These are phyloP conservation scores for Catharanthus roseus DNA, from an alignment of 257 asterid species.

Conservation along the genomic window DNA sequence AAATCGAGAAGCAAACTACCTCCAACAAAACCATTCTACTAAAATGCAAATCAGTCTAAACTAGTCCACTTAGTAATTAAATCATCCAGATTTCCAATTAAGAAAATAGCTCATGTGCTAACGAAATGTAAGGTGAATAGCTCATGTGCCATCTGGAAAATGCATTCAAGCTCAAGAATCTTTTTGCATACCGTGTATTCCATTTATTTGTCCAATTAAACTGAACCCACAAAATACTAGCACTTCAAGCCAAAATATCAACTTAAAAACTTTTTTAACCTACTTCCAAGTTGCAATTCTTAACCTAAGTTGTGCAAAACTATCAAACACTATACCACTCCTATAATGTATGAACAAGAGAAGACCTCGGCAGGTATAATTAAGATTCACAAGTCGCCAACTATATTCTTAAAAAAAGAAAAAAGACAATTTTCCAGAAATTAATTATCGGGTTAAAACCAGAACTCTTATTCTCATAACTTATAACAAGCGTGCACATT, in stretches of 20 bases:
- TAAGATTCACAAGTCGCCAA: not conserved
- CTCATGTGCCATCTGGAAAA: not conserved
- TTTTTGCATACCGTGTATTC: not conserved
- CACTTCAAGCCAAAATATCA: not conserved
- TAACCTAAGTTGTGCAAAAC: not conserved
- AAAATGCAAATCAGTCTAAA: not conserved
- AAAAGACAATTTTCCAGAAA: not conserved
- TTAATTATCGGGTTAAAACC: not conserved
- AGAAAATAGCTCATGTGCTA: not conserved
- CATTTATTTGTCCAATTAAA: not conserved
- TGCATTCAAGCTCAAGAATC: not conserved
- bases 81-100: not conserved
- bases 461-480: not conserved
- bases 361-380: not conserved
- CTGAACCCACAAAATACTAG: not conserved
- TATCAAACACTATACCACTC: not conserved
- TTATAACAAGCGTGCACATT: not conserved
- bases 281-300: not conserved
- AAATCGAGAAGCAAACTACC: not conserved
- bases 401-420: not conserved
- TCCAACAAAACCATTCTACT: not conserved
- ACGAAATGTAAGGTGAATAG: not conserved
- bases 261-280: not conserved
- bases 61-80: not conserved
- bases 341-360: not conserved